Conservation (phyloP, 2,329 filamentous ascomycete species). For the Cladophialophora immunda region DNA sequence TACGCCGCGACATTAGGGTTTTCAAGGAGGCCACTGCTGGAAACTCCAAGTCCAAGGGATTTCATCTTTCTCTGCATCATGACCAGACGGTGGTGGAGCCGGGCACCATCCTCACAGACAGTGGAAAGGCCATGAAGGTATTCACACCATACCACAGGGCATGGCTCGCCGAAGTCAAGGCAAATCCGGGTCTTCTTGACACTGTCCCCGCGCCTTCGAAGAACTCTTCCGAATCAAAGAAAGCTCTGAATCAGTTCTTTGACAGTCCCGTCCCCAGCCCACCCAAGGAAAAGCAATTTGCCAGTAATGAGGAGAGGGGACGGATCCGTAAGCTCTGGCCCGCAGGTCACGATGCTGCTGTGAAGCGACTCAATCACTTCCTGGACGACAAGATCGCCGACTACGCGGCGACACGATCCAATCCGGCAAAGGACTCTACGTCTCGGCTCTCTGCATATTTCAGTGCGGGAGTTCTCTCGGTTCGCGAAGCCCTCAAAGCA, state of each 20-base stretch:
- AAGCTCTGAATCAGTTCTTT: conserved; percentile 48
- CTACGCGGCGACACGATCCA: conserved; percentile 46
- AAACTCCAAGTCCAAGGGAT: conserved; percentile 33
- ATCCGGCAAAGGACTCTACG: conserved; percentile 47
- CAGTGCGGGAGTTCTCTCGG: conserved; percentile 49
- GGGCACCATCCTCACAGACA: conserved; percentile 52
- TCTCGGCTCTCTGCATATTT: conserved; percentile 49
- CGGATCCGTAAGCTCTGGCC: conserved; percentile 50
- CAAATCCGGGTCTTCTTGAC: conserved; percentile 54
- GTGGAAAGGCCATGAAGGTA: conserved; percentile 59
- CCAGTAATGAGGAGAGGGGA: conserved; percentile 44
- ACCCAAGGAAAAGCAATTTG: conserved; percentile 46
- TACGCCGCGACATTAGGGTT: conserved; percentile 56
- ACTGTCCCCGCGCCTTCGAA: conserved; percentile 51
- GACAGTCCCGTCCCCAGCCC: conserved; percentile 42
- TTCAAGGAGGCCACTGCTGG: conserved; percentile 46
- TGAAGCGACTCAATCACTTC: conserved; percentile 45
- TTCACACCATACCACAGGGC: conserved; percentile 61
- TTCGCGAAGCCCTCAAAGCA: conserved; percentile 56
- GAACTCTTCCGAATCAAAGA: conserved; percentile 47
- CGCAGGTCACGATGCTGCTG: conserved; percentile 46
- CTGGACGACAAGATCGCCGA: conserved; percentile 45
- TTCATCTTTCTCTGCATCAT: conserved; percentile 56
- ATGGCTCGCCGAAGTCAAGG: conserved; percentile 56
- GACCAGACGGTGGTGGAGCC: conserved; percentile 61